Percentiles rank a stretch among this genome's conserved stretches.
These are phyloP conservation scores for Colletotrichum sp. DNA, from an alignment of 2,329 filamentous ascomycete species.

Conservation along the genomic window DNA sequence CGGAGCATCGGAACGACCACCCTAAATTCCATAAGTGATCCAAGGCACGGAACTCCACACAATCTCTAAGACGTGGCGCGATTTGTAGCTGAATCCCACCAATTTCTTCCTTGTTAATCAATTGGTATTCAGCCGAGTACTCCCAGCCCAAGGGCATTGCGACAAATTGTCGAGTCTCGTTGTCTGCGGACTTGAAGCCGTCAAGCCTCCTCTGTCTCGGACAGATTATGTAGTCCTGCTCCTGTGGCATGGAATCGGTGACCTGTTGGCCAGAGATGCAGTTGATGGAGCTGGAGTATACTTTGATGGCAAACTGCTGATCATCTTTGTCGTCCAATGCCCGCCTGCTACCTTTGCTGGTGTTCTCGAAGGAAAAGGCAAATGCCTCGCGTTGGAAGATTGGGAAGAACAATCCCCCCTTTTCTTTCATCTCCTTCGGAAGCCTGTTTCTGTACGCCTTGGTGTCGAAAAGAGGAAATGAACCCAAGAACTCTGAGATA, in stretches of 20 bases:
- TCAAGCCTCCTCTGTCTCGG: background rate
- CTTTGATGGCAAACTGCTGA: background rate
- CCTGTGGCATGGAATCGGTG: background rate
- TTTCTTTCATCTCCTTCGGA: background rate
- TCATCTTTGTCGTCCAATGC: background rate
- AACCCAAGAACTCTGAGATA: background rate
- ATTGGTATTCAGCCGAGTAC: background rate
- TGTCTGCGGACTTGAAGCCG: background rate
- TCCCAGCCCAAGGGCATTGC: background rate
- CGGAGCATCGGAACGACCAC: background rate
- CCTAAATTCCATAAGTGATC: background rate
- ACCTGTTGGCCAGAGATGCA: background rate
- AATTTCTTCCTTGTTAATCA: background rate
- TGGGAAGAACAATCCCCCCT: background rate
- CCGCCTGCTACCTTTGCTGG: background rate
- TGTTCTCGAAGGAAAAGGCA: background rate
- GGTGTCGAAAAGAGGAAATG: background rate
- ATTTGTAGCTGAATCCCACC: constrained; percentile 2
- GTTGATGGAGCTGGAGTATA: background rate
- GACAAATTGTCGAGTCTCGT: background rate
- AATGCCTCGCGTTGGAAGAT: background rate
- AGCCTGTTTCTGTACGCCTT: background rate
- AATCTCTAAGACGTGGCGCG: background rate
- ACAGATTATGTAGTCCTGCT: background rate
- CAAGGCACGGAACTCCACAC: background rate